A percentile compares a stretch with the other conserved stretches of the same genome.
phyloP scores from a whole-genome alignment of 2,329 filamentous ascomycete genomes.

The Cyclaneusma minus region DNA sequence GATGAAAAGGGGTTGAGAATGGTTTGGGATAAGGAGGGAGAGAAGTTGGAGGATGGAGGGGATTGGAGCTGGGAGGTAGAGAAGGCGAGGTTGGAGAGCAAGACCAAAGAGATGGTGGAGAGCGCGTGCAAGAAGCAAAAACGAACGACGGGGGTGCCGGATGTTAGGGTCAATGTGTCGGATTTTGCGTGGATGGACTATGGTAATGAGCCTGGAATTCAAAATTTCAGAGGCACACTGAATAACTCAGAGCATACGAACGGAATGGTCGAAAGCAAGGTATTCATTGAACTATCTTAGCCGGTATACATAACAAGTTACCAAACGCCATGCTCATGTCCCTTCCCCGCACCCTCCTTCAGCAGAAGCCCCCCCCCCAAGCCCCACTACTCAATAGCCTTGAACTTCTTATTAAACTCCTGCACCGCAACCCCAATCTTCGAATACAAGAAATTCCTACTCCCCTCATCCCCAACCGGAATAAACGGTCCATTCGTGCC shows the following conservation, averaged over 20 bases:
- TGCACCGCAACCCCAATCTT: constrained; percentile 52
- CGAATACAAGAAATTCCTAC: constrained; percentile 44
- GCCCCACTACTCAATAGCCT: constrained; percentile 15
- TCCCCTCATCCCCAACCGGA: constrained; percentile 77
- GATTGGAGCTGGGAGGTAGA: constrained; percentile 1
- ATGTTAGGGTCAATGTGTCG: too few species aligned
- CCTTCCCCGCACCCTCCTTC: neutral
- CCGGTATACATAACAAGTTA: neutral
- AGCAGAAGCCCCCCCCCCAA: neutral
- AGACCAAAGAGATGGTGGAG: constrained; percentile 1
- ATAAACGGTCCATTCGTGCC: constrained; percentile 91
- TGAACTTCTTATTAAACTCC: constrained; percentile 47
- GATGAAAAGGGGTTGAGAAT: neutral
- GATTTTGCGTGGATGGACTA: too few species aligned
- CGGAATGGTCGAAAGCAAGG: neutral
- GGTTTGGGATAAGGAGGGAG: neutral
- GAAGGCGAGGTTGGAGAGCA: neutral
- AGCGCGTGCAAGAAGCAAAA: too few species aligned
- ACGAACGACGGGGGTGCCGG: too few species aligned
- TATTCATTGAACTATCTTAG: neutral
- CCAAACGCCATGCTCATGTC: neutral
- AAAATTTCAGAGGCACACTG: constrained; percentile 1
- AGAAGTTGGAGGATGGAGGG: neutral
- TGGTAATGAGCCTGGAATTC: constrained; percentile 1
- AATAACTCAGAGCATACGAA: neutral